Evolutionary conservation across 345 rosid species (phyloP).

Genomic region (Citrus australasica): DNA sequence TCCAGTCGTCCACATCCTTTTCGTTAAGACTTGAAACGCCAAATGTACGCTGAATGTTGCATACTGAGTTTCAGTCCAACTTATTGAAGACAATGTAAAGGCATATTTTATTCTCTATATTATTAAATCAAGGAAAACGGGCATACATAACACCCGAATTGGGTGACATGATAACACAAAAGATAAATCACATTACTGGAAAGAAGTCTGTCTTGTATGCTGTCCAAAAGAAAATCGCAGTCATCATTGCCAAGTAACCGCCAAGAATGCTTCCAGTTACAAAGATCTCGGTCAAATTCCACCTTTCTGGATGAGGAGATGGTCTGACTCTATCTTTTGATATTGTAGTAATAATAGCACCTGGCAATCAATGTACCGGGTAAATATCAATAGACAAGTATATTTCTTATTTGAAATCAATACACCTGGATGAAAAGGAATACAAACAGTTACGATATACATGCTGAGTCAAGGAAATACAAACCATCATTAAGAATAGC

Average conservation of each 20-base stretch:
- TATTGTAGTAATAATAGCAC: conserved; percentile 55
- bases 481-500: conserved; percentile 57
- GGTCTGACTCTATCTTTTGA: conserved; percentile 62
- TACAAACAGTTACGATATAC: too few relatives aligned
- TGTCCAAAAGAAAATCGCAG: conserved; percentile 65
- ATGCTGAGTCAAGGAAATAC: conserved; percentile 5
- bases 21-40: conserved; percentile 51
- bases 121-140: neutral
- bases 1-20: conserved; percentile 23
- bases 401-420: too few relatives aligned
- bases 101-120: neutral
- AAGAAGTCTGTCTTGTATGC: conserved; percentile 53
- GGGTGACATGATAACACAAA: neutral
- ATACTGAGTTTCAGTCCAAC: neutral
- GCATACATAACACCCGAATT: neutral
- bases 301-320: conserved; percentile 58
- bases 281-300: conserved; percentile 58
- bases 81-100: neutral
- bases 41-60: conserved; percentile 35
- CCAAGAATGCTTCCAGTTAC: conserved; percentile 53
- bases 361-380: conserved; percentile 11
- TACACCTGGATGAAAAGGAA: too few relatives aligned
- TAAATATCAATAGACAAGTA: neutral
- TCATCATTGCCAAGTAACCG: conserved; percentile 62
- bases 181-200: conserved; percentile 31